Evolutionary conservation across 2,329 filamentous ascomycete species (phyloP).

Genomic region (Nemania abortiva): DNA sequence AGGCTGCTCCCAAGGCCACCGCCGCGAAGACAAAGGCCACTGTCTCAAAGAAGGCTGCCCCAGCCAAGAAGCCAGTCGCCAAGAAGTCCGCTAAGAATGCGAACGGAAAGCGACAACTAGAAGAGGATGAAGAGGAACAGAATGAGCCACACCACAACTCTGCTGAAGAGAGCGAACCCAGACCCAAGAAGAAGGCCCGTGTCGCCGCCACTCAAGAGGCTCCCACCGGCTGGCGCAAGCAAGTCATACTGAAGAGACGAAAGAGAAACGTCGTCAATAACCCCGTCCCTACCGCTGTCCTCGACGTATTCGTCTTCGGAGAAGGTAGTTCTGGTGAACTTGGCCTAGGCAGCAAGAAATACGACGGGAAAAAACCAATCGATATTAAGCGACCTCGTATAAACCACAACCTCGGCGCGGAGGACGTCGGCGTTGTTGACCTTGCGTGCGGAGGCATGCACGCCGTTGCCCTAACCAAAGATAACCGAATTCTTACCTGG

Average conservation of each 20-base stretch:
- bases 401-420: slow-evolving; percentile 68
- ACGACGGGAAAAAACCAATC: slow-evolving; percentile 60
- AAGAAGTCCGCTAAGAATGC: slow-evolving; percentile 34
- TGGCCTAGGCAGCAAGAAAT: slow-evolving; percentile 72
- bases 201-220: slow-evolving; percentile 17
- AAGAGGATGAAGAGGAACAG: slow-evolving; percentile 31
- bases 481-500: slow-evolving; percentile 81
- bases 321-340: slow-evolving; percentile 71
- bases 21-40: slow-evolving; percentile 31
- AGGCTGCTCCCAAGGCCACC: slow-evolving; percentile 4
- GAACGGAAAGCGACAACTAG: slow-evolving; percentile 35
- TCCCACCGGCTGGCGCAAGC: slow-evolving; percentile 36
- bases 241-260: slow-evolving; percentile 31
- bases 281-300: slow-evolving; percentile 40
- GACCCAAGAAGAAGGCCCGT: slow-evolving; percentile 34
- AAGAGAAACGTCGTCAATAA: slow-evolving; percentile 41
- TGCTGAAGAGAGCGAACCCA: not conserved
- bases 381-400: slow-evolving; percentile 77
- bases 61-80: slow-evolving; percentile 22
- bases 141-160: not conserved
- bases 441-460: slow-evolving; percentile 79
- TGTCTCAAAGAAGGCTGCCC: slow-evolving; percentile 30
- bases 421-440: slow-evolving; percentile 70
- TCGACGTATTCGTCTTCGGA: slow-evolving; percentile 69
- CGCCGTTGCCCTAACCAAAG: slow-evolving; percentile 73